Conservation (phyloP, 495 filamentous ascomycete genomes). For the Staphylotrichum longicolle region DNA sequence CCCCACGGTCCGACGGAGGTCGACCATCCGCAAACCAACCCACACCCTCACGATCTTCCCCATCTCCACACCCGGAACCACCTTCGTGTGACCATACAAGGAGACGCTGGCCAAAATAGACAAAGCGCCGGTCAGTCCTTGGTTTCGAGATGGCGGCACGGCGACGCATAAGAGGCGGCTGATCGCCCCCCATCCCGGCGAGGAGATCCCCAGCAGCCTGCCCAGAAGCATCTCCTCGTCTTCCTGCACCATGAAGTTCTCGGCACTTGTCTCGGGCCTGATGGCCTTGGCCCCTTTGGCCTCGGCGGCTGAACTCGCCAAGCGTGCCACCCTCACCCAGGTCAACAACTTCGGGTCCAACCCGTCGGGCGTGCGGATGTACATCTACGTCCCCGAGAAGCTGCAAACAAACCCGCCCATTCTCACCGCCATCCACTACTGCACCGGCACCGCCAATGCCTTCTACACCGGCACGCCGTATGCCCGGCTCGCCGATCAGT, state of each 20-base stretch:
- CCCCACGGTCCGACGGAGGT: slow-evolving; percentile 24
- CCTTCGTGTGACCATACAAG: too few relatives aligned
- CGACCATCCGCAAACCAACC: slow-evolving; percentile 16
- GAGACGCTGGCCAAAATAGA: too few relatives aligned
- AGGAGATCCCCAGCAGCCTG: neutral
- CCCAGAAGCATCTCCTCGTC: neutral
- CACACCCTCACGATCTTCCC: too few relatives aligned
- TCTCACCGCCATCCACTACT: slow-evolving; percentile 56
- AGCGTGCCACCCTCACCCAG: slow-evolving; percentile 38
- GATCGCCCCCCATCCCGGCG: too few relatives aligned
- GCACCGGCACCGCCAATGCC: slow-evolving; percentile 50
- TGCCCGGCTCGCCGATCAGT: slow-evolving; percentile 47
- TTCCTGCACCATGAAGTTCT: slow-evolving; percentile 31
- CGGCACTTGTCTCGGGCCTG: slow-evolving; percentile 29
- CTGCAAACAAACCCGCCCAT: slow-evolving; percentile 40
- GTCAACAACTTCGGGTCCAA: slow-evolving; percentile 42
- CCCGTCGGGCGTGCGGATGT: slow-evolving; percentile 38
- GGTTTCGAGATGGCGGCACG: too few relatives aligned
- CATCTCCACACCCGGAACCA: too few relatives aligned
- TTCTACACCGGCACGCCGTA: slow-evolving; percentile 52
- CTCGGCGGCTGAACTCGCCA: slow-evolving; percentile 21
- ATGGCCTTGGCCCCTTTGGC: slow-evolving; percentile 27
- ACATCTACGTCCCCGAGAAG: slow-evolving; percentile 42
- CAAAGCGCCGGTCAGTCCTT: neutral
- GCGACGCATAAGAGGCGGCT: slow-evolving; percentile 3